A percentile compares a stretch with the other conserved stretches of the same genome.
phyloP scores from a whole-genome alignment of 805 yeast species.

The Jamesozyma gamospora region DNA sequence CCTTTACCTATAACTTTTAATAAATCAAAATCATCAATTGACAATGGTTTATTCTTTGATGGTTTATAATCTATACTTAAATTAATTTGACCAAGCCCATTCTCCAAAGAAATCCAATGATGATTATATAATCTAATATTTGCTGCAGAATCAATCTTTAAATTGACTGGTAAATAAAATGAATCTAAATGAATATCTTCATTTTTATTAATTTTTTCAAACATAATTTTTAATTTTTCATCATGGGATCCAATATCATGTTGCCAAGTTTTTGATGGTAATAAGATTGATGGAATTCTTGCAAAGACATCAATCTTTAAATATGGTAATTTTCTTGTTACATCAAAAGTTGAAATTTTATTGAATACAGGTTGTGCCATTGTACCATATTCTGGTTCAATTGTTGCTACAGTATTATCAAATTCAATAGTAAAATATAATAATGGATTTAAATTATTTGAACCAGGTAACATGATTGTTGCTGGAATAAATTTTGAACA shows the following conservation, averaged over 20 bases:
- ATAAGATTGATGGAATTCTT: conserved; percentile 57
- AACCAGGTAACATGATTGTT: conserved; percentile 43
- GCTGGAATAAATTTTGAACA: conserved; percentile 39
- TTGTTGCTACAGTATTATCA: conserved; percentile 84
- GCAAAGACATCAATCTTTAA: conserved; percentile 72
- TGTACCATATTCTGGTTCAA: conserved; percentile 80
- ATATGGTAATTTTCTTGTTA: conserved; percentile 49
- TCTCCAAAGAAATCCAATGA: conserved; percentile 38
- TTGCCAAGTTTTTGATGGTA: conserved; percentile 34
- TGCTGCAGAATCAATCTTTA: conserved; percentile 40
- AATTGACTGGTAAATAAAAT: conserved; percentile 48
- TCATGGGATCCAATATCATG: conserved; percentile 20
- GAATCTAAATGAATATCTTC: conserved; percentile 74
- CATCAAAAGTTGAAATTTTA: conserved; percentile 86
- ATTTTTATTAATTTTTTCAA: conserved; percentile 31
- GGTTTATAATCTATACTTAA: conserved; percentile 64
- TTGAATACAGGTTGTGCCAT: conserved; percentile 74
- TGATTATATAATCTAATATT: conserved; percentile 58
- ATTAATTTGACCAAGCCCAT: conserved; percentile 43
- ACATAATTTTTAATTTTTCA: conserved; percentile 20
- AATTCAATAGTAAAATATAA: conserved; percentile 84
- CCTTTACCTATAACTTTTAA: conserved; percentile 96
- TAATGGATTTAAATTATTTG: conserved; percentile 52
- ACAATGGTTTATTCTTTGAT: conserved; percentile 51
- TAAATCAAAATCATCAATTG: conserved; percentile 86